These are phyloP conservation scores for Rosa chinensis DNA, from an alignment of 306 rosid species.

Conservation along the genomic window DNA sequence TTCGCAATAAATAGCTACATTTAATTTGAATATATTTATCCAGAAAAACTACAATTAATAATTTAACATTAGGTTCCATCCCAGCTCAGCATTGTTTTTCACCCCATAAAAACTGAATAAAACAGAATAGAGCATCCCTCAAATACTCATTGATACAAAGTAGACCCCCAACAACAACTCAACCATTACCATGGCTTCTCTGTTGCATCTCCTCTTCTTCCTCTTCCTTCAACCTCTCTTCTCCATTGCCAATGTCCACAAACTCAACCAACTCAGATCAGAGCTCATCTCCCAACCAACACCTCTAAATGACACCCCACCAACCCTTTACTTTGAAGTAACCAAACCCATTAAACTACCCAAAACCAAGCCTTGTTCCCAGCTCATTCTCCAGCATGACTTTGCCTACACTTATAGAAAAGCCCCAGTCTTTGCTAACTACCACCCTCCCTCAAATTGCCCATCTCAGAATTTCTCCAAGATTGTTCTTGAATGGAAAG, in stretches of 20 bases:
- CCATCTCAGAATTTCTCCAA: slow-evolving; percentile 43
- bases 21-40: background rate
- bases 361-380: slow-evolving; percentile 56
- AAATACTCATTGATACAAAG: background rate
- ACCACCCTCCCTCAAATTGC: slow-evolving; percentile 67
- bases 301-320: slow-evolving; percentile 30
- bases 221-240: slow-evolving; percentile 37
- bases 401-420: slow-evolving; percentile 67
- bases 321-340: slow-evolving; percentile 66
- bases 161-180: background rate
- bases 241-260: slow-evolving; percentile 53
- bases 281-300: slow-evolving; percentile 21
- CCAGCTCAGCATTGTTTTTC: slow-evolving; percentile 5
- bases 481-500: slow-evolving; percentile 72
- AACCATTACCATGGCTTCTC: background rate
- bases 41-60: background rate
- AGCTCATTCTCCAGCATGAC: slow-evolving; percentile 60
- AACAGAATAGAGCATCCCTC: background rate
- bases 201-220: slow-evolving; percentile 18
- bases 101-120: background rate
- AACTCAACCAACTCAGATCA: slow-evolving; percentile 37
- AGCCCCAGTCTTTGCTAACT: slow-evolving; percentile 62
- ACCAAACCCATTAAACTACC: slow-evolving; percentile 70
- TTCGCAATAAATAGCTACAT: background rate
- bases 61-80: background rate